Base-by-base conservation (phyloP, 306 rosid genomes). In the Begonia peltatifolia region DNA sequence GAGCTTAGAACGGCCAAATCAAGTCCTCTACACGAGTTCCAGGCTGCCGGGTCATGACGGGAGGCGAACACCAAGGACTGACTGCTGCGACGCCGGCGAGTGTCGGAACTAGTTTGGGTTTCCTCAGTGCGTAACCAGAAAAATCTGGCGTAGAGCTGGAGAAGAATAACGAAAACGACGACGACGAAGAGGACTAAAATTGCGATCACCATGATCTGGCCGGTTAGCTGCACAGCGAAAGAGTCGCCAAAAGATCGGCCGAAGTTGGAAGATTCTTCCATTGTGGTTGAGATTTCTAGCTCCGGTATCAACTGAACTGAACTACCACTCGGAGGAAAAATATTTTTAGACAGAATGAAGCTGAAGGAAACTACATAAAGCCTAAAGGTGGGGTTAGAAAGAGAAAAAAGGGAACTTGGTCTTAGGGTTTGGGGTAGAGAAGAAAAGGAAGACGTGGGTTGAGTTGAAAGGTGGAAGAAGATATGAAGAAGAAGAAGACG, bases 121-220 rank as follows among this genome's bases (percentile, higher is more conserved):
- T 67, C 79, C 18, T 61, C 79, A 20, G 60, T 52, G 50, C 73
- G 42, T 79, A 86, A 65, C 82, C 83, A 73, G 64, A 73, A 81
- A 80, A 79, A 83, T 43, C 69, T 81, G 22, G 95, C 79, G 71
- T 83, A 90, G 60, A 90, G 77, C 53, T 90, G 92, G 48, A 90
- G 85, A 46, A 76, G 43, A 12, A 86, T 65, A 23, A 90, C 88
- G 64, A 90, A 78, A 17, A 70, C 58, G 25, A 83, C 79, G 25
- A 79, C 82, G 22, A 79, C 44, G 62, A 81, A 83, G 68, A 90
- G 77, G n/a, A 90, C 59, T 8, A 90, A 54, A 36, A 90, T 68
- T 18, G 86, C 82, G 20, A 75, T 61, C 60, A 81, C 72, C 88
- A 86, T 74, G 57, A 90, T 79, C 55, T 83, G 79, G 6, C 92